Percentiles rank a stretch among this genome's conserved stretches.
These are phyloP conservation scores for Kodamaea restingae DNA, from an alignment of 805 yeast genomes.

Conservation along the genomic window DNA sequence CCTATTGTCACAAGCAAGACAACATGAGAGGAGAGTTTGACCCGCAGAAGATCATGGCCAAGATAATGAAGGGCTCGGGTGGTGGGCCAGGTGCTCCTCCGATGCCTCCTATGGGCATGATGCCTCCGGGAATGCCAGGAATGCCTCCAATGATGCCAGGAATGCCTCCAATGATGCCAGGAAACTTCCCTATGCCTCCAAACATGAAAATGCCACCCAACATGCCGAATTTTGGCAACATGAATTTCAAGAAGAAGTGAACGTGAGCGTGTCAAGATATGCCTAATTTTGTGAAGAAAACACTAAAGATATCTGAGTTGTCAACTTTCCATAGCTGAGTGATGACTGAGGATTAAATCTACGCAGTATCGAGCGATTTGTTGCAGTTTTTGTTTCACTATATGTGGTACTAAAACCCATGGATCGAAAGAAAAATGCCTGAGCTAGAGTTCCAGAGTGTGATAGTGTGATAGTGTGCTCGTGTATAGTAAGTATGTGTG, in stretches of 20 bases:
- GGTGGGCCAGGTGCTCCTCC: conserved; percentile 17
- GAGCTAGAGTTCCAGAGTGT: no score
- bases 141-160: conserved; percentile 24
- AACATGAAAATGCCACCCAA: conserved; percentile 20
- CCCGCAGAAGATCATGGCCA: conserved; percentile 73
- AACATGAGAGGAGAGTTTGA: conserved; percentile 73
- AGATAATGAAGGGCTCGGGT: conserved; percentile 42
- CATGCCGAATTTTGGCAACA: conserved; percentile 27
- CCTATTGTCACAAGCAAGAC: conserved; percentile 86
- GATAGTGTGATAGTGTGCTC: no score
- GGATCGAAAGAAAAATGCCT: no score
- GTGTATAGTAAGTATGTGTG: no score
- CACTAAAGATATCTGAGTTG: no score
- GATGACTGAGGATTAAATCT: no score
- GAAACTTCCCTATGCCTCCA: conserved; percentile 15
- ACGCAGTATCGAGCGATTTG: no score
- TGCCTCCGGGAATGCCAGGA: conserved; percentile 13
- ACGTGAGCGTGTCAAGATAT: no score
- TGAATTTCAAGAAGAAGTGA: conserved; percentile 10
- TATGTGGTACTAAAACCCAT: no score
- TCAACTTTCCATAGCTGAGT: no score
- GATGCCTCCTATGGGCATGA: conserved; percentile 14
- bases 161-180: conserved; percentile 19
- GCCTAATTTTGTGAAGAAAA: neutral
- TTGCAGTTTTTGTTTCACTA: no score